phyloP scores from a whole-genome alignment of 1,284 basidiomycete species.

The Fistulinella cinereoalba region DNA sequence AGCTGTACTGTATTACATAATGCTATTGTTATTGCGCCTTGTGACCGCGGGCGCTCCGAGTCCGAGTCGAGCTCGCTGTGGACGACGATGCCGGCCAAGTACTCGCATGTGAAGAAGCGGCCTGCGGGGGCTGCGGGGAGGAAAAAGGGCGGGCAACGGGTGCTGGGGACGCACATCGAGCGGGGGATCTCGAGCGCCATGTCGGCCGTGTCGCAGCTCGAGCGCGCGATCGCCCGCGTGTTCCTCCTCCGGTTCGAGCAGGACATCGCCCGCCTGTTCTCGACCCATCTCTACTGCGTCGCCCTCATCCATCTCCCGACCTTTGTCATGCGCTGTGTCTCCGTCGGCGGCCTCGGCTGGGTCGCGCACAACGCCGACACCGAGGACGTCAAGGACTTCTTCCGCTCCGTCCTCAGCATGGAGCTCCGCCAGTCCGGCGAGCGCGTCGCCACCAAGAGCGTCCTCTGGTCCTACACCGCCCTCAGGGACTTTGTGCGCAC shows the following conservation, averaged over 20 bases:
- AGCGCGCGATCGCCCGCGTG: conserved; percentile 60
- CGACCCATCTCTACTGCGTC: conserved; percentile 60
- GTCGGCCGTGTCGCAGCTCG: conserved; percentile 56
- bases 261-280: conserved; percentile 67
- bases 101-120: conserved; percentile 68
- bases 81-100: conserved; percentile 57
- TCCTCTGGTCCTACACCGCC: conserved; percentile 72
- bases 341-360: conserved; percentile 62
- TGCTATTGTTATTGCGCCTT: background rate
- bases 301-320: conserved; percentile 62
- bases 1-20: conserved; percentile 24
- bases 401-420: conserved; percentile 63
- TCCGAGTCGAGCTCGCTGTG: no score
- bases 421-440: conserved; percentile 71
- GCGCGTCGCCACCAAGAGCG: conserved; percentile 70
- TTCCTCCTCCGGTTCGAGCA: conserved; percentile 65
- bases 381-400: conserved; percentile 70
- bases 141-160: no score
- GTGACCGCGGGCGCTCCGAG: conserved; percentile 3
- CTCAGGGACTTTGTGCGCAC: conserved; percentile 59
- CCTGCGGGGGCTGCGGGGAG: conserved; percentile 38
- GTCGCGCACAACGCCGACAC: conserved; percentile 58
- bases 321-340: conserved; percentile 59
- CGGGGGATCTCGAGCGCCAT: conserved; percentile 50
- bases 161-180: conserved; percentile 53